phyloP scores from a whole-genome alignment of 495 filamentous ascomycete genomes.

The Darksidea phi region DNA sequence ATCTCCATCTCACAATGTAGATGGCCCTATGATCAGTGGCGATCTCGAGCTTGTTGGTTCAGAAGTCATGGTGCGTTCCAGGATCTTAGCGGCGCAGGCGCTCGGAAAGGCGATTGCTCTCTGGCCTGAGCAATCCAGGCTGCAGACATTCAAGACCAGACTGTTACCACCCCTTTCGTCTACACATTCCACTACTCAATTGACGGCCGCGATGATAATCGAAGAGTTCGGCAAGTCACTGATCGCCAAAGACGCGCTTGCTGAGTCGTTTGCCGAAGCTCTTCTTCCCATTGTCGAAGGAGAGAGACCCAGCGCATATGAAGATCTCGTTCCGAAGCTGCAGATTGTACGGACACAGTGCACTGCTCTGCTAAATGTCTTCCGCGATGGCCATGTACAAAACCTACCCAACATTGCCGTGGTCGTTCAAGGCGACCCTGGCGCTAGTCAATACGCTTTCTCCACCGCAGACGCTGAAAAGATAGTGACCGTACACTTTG shows the following conservation, averaged over 20 bases:
- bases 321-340: constrained; percentile 82
- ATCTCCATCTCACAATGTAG: constrained; percentile 77
- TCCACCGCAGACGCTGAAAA: constrained; percentile 83
- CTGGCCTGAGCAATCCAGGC: constrained; percentile 50
- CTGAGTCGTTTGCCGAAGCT: constrained; percentile 46
- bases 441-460: constrained; percentile 88
- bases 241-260: constrained; percentile 50
- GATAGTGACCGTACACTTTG: constrained; percentile 77
- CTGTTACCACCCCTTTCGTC: constrained; percentile 66
- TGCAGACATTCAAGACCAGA: constrained; percentile 53
- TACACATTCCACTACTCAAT: constrained; percentile 77
- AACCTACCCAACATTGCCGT: constrained; percentile 77
- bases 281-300: constrained; percentile 73
- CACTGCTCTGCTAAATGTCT: constrained; percentile 80
- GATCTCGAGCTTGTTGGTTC: constrained; percentile 91
- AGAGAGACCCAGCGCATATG: constrained; percentile 77
- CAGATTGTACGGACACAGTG: constrained; percentile 88
- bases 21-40: constrained; percentile 95
- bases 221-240: constrained; percentile 73
- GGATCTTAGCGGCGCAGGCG: constrained; percentile 79
- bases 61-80: constrained; percentile 83
- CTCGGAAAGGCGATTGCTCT: constrained; percentile 71
- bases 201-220: constrained; percentile 77
- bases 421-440: constrained; percentile 86
- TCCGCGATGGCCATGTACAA: constrained; percentile 80